Evolutionary conservation across 768 basidiomycete species (phyloP).

Genomic region (Collybiopsis luxurians): DNA sequence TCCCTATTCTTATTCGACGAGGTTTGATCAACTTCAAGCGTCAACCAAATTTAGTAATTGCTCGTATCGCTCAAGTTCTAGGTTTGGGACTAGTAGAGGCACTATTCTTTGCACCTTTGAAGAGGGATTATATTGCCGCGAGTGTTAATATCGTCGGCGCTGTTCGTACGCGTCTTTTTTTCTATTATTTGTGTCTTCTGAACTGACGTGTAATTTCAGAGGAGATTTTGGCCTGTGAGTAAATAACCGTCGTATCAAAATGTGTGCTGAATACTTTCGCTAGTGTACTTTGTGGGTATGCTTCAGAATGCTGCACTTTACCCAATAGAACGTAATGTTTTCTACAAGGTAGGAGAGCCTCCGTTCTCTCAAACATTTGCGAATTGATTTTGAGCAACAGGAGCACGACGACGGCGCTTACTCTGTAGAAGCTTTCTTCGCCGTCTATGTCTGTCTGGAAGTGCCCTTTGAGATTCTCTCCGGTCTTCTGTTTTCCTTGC

Average conservation of each 20-base stretch:
- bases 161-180: constrained; percentile 1
- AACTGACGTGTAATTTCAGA: background rate
- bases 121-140: constrained; percentile 8
- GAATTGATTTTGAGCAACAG: background rate
- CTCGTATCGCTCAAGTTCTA: constrained; percentile 1
- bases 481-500: constrained; percentile 3
- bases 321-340: constrained; percentile 10
- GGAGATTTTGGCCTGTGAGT: constrained; percentile 10
- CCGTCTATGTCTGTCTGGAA: constrained; percentile 7
- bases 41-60: constrained; percentile 3
- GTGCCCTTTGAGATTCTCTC: constrained; percentile 9
- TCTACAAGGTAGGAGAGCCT: constrained; percentile 4
- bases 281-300: constrained; percentile 14
- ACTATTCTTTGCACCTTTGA: constrained; percentile 10
- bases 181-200: background rate
- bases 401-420: constrained; percentile 11
- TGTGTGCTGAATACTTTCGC: background rate
- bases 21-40: constrained; percentile 3
- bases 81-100: background rate
- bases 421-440: constrained; percentile 10
- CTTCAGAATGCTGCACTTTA: constrained; percentile 10
- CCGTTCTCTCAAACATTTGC: background rate
- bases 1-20: constrained; percentile 5
- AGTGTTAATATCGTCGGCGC: constrained; percentile 8
- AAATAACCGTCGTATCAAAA: background rate